phyloP scores from a whole-genome alignment of 192 early-diverging fungal genomes.

The Phlyctochytrium arcticum region DNA sequence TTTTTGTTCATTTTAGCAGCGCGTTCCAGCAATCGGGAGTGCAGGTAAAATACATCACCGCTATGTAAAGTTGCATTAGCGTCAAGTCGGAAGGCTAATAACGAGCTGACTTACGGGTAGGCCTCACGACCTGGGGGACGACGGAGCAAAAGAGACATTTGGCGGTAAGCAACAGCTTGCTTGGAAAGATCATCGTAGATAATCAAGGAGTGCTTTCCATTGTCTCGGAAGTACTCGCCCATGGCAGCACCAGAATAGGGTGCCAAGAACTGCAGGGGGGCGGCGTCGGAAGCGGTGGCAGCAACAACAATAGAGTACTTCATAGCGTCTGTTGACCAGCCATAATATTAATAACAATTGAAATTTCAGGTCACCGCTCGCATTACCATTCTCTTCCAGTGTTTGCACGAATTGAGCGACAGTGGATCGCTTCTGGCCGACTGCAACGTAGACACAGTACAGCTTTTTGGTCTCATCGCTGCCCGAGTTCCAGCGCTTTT shows the following conservation, averaged over 20 bases:
- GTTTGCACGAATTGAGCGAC: slow-evolving; percentile 99
- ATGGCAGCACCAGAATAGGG: slow-evolving; percentile 98
- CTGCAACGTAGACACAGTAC: slow-evolving; percentile 99
- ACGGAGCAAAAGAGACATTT: slow-evolving; percentile 98
- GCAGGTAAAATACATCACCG: slow-evolving; percentile 99
- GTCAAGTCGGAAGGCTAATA: not conserved
- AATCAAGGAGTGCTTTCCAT: slow-evolving; percentile 96
- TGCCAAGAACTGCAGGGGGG: slow-evolving; percentile 97
- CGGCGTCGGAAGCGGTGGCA: slow-evolving; percentile 98
- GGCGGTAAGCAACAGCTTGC: slow-evolving; percentile 99
- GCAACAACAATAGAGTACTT: slow-evolving; percentile 99
- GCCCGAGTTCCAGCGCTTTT: slow-evolving; percentile 97
- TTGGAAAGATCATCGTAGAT: slow-evolving; percentile 99
- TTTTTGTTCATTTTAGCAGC: slow-evolving; percentile 99
- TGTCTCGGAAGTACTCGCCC: slow-evolving; percentile 99
- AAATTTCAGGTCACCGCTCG: not conserved
- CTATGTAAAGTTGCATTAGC: slow-evolving; percentile 19
- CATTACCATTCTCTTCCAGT: slow-evolving; percentile 81
- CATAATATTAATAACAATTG: not conserved
- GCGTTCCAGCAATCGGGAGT: slow-evolving; percentile 98
- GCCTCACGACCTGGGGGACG: slow-evolving; percentile 99
- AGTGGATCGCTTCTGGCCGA: slow-evolving; percentile 99
- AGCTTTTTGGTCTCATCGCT: slow-evolving; percentile 96
- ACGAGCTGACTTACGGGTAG: slow-evolving; percentile 63
- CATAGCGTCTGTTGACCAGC: slow-evolving; percentile 66